phyloP scores from a whole-genome alignment of 73 alveolate species.

The Uronychia setigera region DNA sequence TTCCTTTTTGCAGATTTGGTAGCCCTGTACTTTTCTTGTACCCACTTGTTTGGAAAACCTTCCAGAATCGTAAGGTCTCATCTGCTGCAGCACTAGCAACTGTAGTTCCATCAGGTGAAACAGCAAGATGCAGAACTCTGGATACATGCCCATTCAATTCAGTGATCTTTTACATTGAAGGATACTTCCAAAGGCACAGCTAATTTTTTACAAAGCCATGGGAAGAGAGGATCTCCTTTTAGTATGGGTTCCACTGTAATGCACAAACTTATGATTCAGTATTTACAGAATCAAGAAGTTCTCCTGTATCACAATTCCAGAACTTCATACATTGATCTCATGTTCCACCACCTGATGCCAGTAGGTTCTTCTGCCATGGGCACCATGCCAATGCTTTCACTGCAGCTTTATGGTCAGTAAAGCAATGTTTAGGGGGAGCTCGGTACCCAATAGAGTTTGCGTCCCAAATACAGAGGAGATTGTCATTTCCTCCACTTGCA shows the following conservation, averaged over 20 bases:
- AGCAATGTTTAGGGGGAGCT: slow-evolving; percentile 58
- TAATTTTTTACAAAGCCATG: slow-evolving; percentile 83
- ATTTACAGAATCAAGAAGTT: slow-evolving; percentile 50
- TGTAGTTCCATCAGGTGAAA: slow-evolving; percentile 73
- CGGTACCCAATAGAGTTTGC: slow-evolving; percentile 59
- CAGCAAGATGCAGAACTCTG: slow-evolving; percentile 75
- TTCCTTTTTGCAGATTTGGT: too few relatives aligned
- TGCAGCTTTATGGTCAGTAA: slow-evolving; percentile 90
- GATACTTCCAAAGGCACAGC: slow-evolving; percentile 75
- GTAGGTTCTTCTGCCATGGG: slow-evolving; percentile 83
- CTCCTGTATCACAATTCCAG: slow-evolving; percentile 82
- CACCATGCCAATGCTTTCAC: slow-evolving; percentile 94
- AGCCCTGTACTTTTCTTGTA: too few relatives aligned
- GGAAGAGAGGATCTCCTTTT: slow-evolving; percentile 75
- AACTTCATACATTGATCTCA: slow-evolving; percentile 81
- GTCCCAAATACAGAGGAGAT: slow-evolving; percentile 86
- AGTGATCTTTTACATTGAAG: slow-evolving; percentile 53
- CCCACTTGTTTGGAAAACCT: slow-evolving; percentile 62
- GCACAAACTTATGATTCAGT: slow-evolving; percentile 78
- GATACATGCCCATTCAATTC: slow-evolving; percentile 81
- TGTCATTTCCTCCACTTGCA: slow-evolving; percentile 94
- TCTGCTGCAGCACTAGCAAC: slow-evolving; percentile 86
- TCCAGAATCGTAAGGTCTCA: slow-evolving; percentile 90
- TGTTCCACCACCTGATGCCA: slow-evolving; percentile 95
- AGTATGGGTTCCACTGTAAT: slow-evolving; percentile 84